Evolutionary conservation across 2,329 filamentous ascomycete genomes (phyloP), one percentile per base, ranked within the genome.

Genomic region (Cercospora citrullina): DNA sequence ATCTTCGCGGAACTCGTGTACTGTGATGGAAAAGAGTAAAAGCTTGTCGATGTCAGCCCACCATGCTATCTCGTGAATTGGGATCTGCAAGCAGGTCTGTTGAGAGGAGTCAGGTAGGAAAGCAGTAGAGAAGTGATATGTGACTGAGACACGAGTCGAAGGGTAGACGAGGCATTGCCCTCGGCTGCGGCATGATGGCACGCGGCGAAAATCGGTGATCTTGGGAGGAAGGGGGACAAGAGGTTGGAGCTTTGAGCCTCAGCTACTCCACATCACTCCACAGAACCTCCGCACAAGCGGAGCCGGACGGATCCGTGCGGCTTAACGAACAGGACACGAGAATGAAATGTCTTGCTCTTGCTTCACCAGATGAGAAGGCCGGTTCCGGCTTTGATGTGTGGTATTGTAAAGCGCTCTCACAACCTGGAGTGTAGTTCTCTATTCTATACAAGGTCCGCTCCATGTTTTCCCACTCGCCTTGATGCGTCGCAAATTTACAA

Each of bases 1-100:
- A 68, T 71, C 59, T 30, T 69, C 21, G 39, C 28, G 10, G 28
- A n/a, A 21, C 2, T 53, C 53, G 51, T 42, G 31, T 39, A n/a
- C 62, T 16, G 31, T 28, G 33, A 59, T 30, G 33, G 23, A 59
- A 28, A 31, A 4, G 8, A 14, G 23, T 5, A 36, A 16, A 16
- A 39, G n/a, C 39, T 33, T 31, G 26, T 63, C 55, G 55, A 53
- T 31, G 60, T 64, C 31, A 57, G 45, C 61, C 48, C 48, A 55
- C 45, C 62, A 58, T 58, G 51, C 62, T 58, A 64, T 30, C 51
- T 59, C 55, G 2, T 14, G 55, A 36, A 59, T 36, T 33, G 55
- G 16, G 55, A 59, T 59, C 45, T 64, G 42, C 45, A 58, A 18
- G 39, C 60, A 62, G 39, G 14, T 30, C 18, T 12, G 62, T 5